Evolutionary conservation across 2,329 filamentous ascomycete species (phyloP), one percentile per base, ranked within the genome.

Genomic region (Purpureocillium lavendulum): DNA sequence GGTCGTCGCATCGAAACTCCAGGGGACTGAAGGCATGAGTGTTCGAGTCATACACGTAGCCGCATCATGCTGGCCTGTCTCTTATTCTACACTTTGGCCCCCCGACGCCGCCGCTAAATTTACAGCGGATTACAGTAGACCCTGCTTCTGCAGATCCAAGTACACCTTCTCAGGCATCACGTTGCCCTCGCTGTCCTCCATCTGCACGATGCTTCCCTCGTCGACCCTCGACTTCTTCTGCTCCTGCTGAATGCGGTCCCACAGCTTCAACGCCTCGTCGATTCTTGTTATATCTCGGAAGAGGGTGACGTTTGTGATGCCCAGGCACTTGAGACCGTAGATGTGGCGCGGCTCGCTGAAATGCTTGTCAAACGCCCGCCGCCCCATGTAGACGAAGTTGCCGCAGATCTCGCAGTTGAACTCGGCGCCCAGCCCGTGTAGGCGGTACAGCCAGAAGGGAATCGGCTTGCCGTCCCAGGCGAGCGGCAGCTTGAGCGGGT

Each of bases 121-220:
- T 6, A 7, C n/a, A 4, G 29, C 11, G 7, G 24, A 40, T 62
- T 70, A 92, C 48, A 94, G 66, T 55, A 95, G 70, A 28, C 90
- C 90, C 59, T 94, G 87, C 66, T 94, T 94, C 63, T 87, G 84
- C 62, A 97, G 65, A 72, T 98, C 92, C 49, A 89, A 82, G 61
- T 96, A 98, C 40, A 98, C 90, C 72, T 95, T 94, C 67, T 96
- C 88, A 0, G 94, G 92, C 92, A 98, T 98, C 41, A 98, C 92
- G 55, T 98, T 97, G 35, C 92, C 92, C 58, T 94, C 86, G 0
- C 80, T 85, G 61, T 98, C 92, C 70, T 98, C 92, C 92, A 98
- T 98, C 70, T 98, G 88, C 36, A 97, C 87, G 9, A 98, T 77
- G 44, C 84, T 87, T 30, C 90, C 87, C 33, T 84, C 83, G 45